phyloP scores from a whole-genome alignment of 345 rosid species.

The Citrus sinensis region DVS_A1.0 CM039164.1:10403001-10403500 shows the following conservation, averaged over 20 bases:
- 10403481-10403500: conserved; percentile 52
- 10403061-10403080: conserved; percentile 20
- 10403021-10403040: conserved; percentile 79
- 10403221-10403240: conserved; percentile 69
- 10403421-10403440: conserved; percentile 73
- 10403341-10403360: conserved; percentile 43
- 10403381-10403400: conserved; percentile 73
- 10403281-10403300: conserved; percentile 63
- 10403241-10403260: conserved; percentile 57
- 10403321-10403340: conserved; percentile 62
- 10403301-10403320: conserved; percentile 65
- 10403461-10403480: conserved; percentile 58
- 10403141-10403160: conserved; percentile 48
- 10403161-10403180: conserved; percentile 62
- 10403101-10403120: conserved; percentile 64
- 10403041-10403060: conserved; percentile 41
- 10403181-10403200: conserved; percentile 38
- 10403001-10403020: conserved; percentile 56
- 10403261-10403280: conserved; percentile 50
- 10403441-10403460: conserved; percentile 53
- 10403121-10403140: conserved; percentile 45
- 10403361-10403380: conserved; percentile 66
- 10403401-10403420: conserved; percentile 68
- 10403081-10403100: conserved; percentile 69
- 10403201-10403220: conserved; percentile 53